Base-by-base conservation (phyloP, 2,329 filamentous ascomycete genomes). In the Epichloe amarillans region DNA sequence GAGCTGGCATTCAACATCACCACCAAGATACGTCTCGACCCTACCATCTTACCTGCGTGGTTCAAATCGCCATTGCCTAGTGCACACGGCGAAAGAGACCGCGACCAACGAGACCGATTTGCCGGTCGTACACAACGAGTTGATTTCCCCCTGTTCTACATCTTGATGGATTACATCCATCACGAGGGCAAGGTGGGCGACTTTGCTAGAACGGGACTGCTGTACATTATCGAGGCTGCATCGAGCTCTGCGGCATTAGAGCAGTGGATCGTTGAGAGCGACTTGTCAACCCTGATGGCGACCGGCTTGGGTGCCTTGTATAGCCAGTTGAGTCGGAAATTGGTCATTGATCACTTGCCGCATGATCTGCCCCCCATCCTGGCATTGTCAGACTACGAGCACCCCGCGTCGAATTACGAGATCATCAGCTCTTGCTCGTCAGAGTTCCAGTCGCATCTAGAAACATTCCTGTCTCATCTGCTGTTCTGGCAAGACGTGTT, bases 401-500 rank as follows among this genome's bases (percentile, higher is more conserved):
- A 88, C 59, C 83, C 83, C 36, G 72, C 75, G n/a, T 74, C 81
- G 1, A 80, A 81, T 57, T 76, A 82, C 59, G 80, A 88, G 61
- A 79, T 90, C 56, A 80, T 88, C 60, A 82, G 80, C 67, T 83
- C 88, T 46, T 83, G 85, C 63, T 82, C 84, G 3, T 72, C 77
- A 1, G 81, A 88, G 53, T 89, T 94, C 55, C 85, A 88, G 60
- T 78, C 82, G n/a, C 88, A 96, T 60, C 79, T 97, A 61, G 83
- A 91, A 50, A 95, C 90, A 0, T 98, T 98, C 61, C 75, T 98
- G 41, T 95, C 93, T 0, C 94, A 97, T 63, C 76, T 98, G 46
- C 74, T 94, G 5, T 98, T 98, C 63, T 98, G 93, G 93, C 93
- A 98, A 69, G 93, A 98, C 65, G 90, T 96, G 36, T 73, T 98